phyloP scores from a whole-genome alignment of 2,329 filamentous ascomycete genomes.

The Chaetomiaceae sp. region DNA sequence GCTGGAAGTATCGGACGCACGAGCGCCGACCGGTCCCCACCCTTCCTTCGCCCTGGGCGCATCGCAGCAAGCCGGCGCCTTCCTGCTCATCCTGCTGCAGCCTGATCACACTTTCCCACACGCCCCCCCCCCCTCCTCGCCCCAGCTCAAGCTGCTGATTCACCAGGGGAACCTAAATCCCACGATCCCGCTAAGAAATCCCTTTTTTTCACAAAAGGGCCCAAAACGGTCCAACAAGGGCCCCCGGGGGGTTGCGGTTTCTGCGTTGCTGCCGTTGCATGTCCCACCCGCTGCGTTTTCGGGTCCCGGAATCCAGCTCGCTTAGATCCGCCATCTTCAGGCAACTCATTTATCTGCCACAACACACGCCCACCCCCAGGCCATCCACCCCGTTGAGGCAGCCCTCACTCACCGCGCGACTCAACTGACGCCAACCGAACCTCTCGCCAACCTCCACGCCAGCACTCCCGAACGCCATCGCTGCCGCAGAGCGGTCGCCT shows the following conservation, averaged over 20 bases:
- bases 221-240: not conserved
- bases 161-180: slow-evolving; percentile 10
- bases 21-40: slow-evolving; percentile 20
- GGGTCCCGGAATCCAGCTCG: slow-evolving; percentile 1
- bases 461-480: not conserved
- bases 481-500: slow-evolving; percentile 8
- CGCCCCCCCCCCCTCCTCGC: not conserved
- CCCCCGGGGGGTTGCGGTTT: not conserved
- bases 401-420: slow-evolving; percentile 4
- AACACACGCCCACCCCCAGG: slow-evolving; percentile 8
- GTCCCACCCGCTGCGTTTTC: not conserved
- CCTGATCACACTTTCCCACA: slow-evolving; percentile 24
- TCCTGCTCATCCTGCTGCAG: slow-evolving; percentile 25
- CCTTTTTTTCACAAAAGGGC: not conserved
- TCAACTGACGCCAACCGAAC: not conserved
- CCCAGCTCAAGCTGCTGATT: slow-evolving; percentile 18
- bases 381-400: not conserved
- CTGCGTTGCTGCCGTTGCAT: not conserved
- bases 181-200: slow-evolving; percentile 6
- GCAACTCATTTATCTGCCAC: slow-evolving; percentile 22
- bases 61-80: slow-evolving; percentile 20
- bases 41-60: slow-evolving; percentile 20
- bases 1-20: slow-evolving; percentile 22
- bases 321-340: slow-evolving; percentile 14
- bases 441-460: not conserved